Base-by-base conservation (phyloP, 805 yeast genomes). In the Ogataea neopini region DNA sequence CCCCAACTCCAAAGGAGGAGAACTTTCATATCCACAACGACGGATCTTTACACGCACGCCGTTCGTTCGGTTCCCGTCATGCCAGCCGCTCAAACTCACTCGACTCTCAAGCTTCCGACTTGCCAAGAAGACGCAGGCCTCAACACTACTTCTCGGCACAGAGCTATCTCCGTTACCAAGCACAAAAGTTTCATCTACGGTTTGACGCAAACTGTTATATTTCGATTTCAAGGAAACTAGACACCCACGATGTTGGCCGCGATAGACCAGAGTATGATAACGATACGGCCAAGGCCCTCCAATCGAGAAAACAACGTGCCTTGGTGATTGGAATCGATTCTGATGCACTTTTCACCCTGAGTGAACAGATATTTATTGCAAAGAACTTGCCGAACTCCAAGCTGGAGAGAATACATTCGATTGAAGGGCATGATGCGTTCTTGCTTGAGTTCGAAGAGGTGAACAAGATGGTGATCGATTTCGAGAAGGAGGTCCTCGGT, bases 341-440 rank as follows among this genome's bases (percentile, higher is more conserved):
- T 1, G 99, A 94, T 67, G 98, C 97, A 0, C 72, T 94, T 22
- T 94, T 94, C 70, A 92, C 98, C 0, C 81, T 86, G 58, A 79
- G 91, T 17, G 99, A 94, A 68, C 99, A 94, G 68, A 88, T 88
- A 60, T 79, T 83, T 43, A 75, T 94, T 40, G 95, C 95, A 1
- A 77, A 80, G 34, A 71, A 81, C 60, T 78, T 94, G 49, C 91
- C 90, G 6, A 75, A 86, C 57, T 76, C 95, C 1, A 64, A 57
- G 6, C 71, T 94, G 54, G 81, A 83, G 55, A 81, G 82, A 58
- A 83, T 94, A 36, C 80, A 86, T 52, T 90, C 97, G 1, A 94
- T 92, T 10, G 99, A 94, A 59, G 99, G 99, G 14, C 99, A 94
- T 62, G 99, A 94, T 71, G 99, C 98, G 2, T 94, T 94, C 62